phyloP scores from a whole-genome alignment of 1,139 yeast genomes.

The Protomyces pachydermus region DNA sequence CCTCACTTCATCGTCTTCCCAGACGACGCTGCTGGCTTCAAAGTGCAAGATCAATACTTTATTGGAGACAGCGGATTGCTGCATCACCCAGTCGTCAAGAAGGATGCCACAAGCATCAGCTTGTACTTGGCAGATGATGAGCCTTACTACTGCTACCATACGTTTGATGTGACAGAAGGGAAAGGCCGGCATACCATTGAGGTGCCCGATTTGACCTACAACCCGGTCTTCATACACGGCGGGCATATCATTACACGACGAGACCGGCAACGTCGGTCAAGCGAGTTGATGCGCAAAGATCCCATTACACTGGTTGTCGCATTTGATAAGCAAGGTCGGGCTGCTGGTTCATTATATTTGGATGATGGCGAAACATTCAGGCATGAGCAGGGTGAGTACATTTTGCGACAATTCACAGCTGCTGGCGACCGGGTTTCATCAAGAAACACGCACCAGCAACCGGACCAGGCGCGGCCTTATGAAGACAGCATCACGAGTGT shows the following conservation, averaged over 20 bases:
- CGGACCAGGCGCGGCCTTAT: constrained; percentile 35
- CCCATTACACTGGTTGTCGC: constrained; percentile 78
- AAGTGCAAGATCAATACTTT: constrained; percentile 77
- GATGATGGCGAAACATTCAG: constrained; percentile 80
- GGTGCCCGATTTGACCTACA: constrained; percentile 52
- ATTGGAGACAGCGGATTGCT: constrained; percentile 68
- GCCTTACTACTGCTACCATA: constrained; percentile 52
- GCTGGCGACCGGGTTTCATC: constrained; percentile 31
- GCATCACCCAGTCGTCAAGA: constrained; percentile 74
- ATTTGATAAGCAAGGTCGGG: constrained; percentile 48
- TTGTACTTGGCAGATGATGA: constrained; percentile 64
- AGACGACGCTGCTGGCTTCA: constrained; percentile 48
- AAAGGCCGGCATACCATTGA: constrained; percentile 42
- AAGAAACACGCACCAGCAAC: constrained; percentile 31
- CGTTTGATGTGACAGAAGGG: constrained; percentile 45
- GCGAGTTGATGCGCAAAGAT: constrained; percentile 69
- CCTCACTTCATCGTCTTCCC: constrained; percentile 72
- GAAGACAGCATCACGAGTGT: constrained; percentile 38
- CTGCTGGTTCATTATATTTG: constrained; percentile 61
- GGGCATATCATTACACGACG: constrained; percentile 69
- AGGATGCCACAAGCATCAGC: constrained; percentile 46
- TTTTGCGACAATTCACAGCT: constrained; percentile 40
- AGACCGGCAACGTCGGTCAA: constrained; percentile 72
- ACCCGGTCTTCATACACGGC: constrained; percentile 72
- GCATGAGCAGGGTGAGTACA: constrained; percentile 50